These are phyloP conservation scores for Coemansia javaensis DNA, from an alignment of 192 early-diverging fungal genomes.

Conservation along the genomic window DNA sequence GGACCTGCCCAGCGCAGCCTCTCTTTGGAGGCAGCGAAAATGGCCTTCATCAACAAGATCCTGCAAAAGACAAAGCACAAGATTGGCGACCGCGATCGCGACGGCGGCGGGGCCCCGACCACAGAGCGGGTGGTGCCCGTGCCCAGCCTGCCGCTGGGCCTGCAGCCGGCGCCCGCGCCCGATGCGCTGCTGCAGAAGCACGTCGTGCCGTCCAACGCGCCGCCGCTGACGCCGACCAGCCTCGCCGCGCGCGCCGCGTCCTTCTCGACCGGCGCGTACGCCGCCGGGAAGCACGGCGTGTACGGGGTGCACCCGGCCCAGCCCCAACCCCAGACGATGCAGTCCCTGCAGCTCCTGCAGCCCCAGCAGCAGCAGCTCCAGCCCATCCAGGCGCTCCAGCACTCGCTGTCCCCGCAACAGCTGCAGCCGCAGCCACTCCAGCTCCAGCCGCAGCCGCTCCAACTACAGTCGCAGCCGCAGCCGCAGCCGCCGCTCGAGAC, in stretches of 20 bases:
- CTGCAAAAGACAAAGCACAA: conserved; percentile 53
- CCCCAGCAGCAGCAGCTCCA: conserved; percentile 1
- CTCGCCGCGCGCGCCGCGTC: conserved; percentile 44
- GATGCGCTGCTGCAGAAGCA: conserved; percentile 28
- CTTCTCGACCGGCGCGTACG: conserved; percentile 28
- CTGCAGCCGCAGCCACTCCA: conserved; percentile 4
- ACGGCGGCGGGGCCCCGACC: neutral
- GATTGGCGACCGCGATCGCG: conserved; percentile 36
- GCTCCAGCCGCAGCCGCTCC: conserved; percentile 9
- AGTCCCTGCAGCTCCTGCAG: neutral
- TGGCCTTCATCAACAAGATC: conserved; percentile 56
- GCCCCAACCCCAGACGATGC: neutral
- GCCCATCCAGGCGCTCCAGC: neutral
- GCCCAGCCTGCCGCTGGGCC: conserved; percentile 7
- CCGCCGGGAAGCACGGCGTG: conserved; percentile 2
- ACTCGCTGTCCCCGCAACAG: conserved; percentile 17
- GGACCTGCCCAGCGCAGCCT: no score
- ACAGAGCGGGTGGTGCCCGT: conserved; percentile 6
- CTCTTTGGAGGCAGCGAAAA: conserved; percentile 6
- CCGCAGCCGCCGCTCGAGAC: conserved; percentile 11
- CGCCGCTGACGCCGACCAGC: conserved; percentile 27
- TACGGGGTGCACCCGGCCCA: conserved; percentile 4
- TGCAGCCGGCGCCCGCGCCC: conserved; percentile 16
- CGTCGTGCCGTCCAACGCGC: conserved; percentile 44
- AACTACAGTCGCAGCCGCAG: conserved; percentile 5